A percentile compares a stretch with the other conserved stretches of the same genome.
phyloP scores from a whole-genome alignment of 2,329 filamentous ascomycete genomes.

The Neofusicoccum ribis region DNA sequence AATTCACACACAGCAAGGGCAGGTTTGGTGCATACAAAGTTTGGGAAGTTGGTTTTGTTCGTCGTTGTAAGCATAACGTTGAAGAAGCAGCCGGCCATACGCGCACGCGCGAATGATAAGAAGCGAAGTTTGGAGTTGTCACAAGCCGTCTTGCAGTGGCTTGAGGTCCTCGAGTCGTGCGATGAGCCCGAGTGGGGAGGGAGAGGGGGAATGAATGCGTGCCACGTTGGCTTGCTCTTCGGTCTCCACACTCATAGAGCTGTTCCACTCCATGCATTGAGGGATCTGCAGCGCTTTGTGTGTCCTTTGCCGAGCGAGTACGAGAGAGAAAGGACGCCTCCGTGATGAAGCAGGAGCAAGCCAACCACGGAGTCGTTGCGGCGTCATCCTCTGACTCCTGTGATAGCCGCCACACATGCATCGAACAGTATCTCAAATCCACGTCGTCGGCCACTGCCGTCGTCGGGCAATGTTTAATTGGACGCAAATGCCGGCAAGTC shows the following conservation, averaged over 20 bases:
- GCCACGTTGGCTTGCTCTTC: neutral
- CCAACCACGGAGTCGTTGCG: too few species aligned
- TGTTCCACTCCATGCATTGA: neutral
- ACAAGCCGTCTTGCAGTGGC: too few species aligned
- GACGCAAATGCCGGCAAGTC: too few species aligned
- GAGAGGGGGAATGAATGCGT: neutral
- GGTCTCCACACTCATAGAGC: neutral
- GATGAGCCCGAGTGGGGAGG: neutral
- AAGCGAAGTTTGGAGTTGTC: too few species aligned
- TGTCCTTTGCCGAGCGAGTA: neutral
- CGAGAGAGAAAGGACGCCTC: neutral
- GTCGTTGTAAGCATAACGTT: too few species aligned
- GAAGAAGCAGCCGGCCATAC: too few species aligned
- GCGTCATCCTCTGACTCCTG: too few species aligned
- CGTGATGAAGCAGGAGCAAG: neutral
- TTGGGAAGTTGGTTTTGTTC: neutral
- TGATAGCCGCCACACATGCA: too few species aligned
- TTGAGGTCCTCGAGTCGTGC: too few species aligned
- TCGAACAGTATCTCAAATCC: too few species aligned
- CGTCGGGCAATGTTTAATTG: neutral
- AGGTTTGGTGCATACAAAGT: neutral
- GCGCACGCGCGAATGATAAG: too few species aligned
- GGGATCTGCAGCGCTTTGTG: neutral
- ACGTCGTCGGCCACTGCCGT: too few species aligned
- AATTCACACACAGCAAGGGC: neutral